phyloP scores from a whole-genome alignment of 108 stramenopile species.

The Cyclostephanos invisitatus region DNA sequence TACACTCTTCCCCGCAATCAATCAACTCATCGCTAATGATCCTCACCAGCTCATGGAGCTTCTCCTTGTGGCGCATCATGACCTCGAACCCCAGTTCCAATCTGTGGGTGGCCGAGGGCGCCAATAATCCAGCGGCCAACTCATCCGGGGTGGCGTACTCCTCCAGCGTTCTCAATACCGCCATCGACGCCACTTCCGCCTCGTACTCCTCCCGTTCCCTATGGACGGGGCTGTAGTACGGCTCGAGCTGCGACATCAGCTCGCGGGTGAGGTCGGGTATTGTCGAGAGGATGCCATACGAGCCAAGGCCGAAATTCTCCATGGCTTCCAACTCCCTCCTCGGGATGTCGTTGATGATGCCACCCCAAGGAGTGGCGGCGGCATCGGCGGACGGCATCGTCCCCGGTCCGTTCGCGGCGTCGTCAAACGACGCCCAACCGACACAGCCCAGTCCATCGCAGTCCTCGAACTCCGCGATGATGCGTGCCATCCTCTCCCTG shows the following conservation, averaged over 20 bases:
- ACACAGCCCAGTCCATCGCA: constrained; percentile 56
- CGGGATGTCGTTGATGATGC: neutral
- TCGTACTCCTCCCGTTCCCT: constrained; percentile 60
- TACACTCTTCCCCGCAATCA: constrained; percentile 77
- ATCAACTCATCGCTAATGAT: constrained; percentile 48
- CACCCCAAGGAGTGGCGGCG: neutral
- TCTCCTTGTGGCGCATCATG: constrained; percentile 53
- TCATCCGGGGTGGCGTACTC: constrained; percentile 37
- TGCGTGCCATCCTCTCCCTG: constrained; percentile 8
- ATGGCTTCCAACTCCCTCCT: constrained; percentile 14
- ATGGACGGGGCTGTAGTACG: constrained; percentile 55
- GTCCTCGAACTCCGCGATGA: constrained; percentile 50
- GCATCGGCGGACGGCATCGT: neutral
- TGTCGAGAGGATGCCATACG: constrained; percentile 45
- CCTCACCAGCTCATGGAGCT: constrained; percentile 46
- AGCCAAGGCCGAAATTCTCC: constrained; percentile 66
- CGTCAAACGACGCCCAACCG: neutral
- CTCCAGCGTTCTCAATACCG: constrained; percentile 51
- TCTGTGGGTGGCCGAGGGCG: constrained; percentile 55
- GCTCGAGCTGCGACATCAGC: constrained; percentile 39
- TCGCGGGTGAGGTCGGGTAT: constrained; percentile 53
- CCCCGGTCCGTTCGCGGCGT: neutral
- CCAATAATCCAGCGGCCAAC: constrained; percentile 45
- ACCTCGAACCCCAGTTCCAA: constrained; percentile 50
- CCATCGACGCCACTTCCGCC: constrained; percentile 60